Conservation (phyloP, 768 basidiomycete genomes). For the Boletus reticulatus region DNA sequence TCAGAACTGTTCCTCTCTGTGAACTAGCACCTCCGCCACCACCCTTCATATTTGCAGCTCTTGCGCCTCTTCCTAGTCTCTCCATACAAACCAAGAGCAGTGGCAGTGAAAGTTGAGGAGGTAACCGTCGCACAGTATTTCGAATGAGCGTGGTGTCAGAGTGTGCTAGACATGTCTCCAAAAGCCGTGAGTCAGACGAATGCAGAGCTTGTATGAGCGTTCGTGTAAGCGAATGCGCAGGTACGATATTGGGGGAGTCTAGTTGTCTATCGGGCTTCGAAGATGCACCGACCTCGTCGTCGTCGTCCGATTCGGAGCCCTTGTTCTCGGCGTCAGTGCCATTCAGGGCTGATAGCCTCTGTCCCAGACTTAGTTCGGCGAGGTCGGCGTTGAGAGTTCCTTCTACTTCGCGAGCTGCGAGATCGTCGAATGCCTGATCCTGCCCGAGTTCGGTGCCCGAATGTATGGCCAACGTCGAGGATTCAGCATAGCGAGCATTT, state of each 20-base stretch:
- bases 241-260: slow-evolving; percentile 45
- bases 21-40: slow-evolving; percentile 78
- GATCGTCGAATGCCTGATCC: slow-evolving; percentile 50
- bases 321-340: slow-evolving; percentile 42
- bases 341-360: slow-evolving; percentile 76
- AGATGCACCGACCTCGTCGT: slow-evolving; percentile 39
- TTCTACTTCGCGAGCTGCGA: slow-evolving; percentile 49
- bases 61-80: slow-evolving; percentile 72
- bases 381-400: slow-evolving; percentile 79
- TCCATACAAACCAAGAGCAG: slow-evolving; percentile 88
- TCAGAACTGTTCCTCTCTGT: slow-evolving; percentile 67
- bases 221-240: slow-evolving; percentile 85
- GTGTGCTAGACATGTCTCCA: slow-evolving; percentile 86
- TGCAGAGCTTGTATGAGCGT: slow-evolving; percentile 96
- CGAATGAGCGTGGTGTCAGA: slow-evolving; percentile 78
- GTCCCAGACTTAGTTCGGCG: slow-evolving; percentile 89
- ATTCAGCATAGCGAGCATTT: slow-evolving; percentile 65
- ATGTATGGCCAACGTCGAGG: slow-evolving; percentile 55
- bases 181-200: slow-evolving; percentile 82
- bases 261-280: slow-evolving; percentile 15
- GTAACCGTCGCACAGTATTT: slow-evolving; percentile 84
- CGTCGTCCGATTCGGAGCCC: slow-evolving; percentile 43
- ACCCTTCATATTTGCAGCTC: slow-evolving; percentile 71
- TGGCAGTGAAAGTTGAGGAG: slow-evolving; percentile 82
- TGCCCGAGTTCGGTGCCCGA: slow-evolving; percentile 69